Percentiles rank a stretch among this genome's conserved stretches.
Evolutionary conservation across 768 basidiomycete genomes (phyloP).

Genomic region (Melanogaster broomeanus): DNA sequence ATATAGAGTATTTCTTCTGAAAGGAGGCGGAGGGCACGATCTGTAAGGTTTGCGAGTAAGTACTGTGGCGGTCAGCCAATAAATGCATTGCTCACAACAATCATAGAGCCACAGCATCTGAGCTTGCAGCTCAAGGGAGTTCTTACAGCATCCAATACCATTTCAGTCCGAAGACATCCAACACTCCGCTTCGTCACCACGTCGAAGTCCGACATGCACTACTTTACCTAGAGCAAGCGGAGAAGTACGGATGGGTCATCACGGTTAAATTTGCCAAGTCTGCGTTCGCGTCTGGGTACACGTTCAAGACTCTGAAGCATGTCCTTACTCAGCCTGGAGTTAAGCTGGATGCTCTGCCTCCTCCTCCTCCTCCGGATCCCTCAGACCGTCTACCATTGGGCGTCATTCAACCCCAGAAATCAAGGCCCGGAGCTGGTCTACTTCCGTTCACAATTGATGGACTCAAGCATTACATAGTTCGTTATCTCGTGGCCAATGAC

Average conservation of each 20-base stretch:
- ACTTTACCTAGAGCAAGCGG: neutral
- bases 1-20: no score
- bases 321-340: neutral
- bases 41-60: no score
- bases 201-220: neutral
- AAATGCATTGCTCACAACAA: no score
- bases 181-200: neutral
- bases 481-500: neutral
- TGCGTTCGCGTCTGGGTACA: neutral
- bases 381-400: neutral
- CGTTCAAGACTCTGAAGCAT: neutral
- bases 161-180: neutral
- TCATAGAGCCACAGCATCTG: no score
- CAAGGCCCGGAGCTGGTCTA: neutral
- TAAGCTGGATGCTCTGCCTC: neutral
- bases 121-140: no score
- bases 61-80: no score
- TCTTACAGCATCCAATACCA: neutral
- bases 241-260: neutral
- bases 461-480: neutral
- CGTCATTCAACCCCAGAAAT: neutral
- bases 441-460: neutral
- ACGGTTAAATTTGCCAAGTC: neutral
- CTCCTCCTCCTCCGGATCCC: no score
- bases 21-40: no score